A percentile compares a stretch with the other conserved stretches of the same genome.
Evolutionary conservation across 768 basidiomycete genomes (phyloP).

Genomic region (Kwoniella europaea): DNA sequence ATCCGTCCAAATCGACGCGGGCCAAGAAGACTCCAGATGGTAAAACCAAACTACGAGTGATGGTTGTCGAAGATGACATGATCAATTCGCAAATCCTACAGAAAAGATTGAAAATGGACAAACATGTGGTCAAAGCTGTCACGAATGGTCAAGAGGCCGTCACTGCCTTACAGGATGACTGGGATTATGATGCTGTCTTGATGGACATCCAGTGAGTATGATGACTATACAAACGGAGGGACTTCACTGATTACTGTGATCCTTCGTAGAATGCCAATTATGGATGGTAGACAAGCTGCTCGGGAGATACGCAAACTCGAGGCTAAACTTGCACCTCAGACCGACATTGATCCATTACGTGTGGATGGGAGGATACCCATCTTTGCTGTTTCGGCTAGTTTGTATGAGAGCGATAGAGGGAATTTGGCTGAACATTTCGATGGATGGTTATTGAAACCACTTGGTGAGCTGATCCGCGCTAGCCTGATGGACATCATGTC

Average conservation of each 20-base stretch:
- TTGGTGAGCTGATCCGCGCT: slow-evolving; percentile 52
- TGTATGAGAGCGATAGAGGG: slow-evolving; percentile 66
- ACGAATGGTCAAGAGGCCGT: slow-evolving; percentile 79
- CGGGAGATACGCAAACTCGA: slow-evolving; percentile 71
- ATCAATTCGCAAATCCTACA: slow-evolving; percentile 74
- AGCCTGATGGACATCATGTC: not conserved
- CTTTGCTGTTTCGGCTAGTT: slow-evolving; percentile 79
- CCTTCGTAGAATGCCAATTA: slow-evolving; percentile 73
- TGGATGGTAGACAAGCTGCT: slow-evolving; percentile 75
- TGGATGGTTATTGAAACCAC: slow-evolving; percentile 83
- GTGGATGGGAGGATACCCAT: slow-evolving; percentile 75
- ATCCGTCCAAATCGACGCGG: not conserved
- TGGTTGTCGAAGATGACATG: slow-evolving; percentile 66
- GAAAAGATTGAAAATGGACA: slow-evolving; percentile 70
- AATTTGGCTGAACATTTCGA: slow-evolving; percentile 70
- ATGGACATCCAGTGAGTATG: slow-evolving; percentile 79
- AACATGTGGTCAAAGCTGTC: slow-evolving; percentile 69
- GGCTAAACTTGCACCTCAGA: slow-evolving; percentile 35
- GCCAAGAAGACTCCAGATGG: slow-evolving; percentile 17
- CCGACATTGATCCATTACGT: slow-evolving; percentile 58
- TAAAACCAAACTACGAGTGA: slow-evolving; percentile 28
- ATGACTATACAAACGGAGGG: not conserved
- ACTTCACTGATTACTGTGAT: not conserved
- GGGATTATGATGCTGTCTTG: slow-evolving; percentile 71
- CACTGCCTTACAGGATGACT: slow-evolving; percentile 66